phyloP scores from a whole-genome alignment of 1,139 yeast genomes.

The Geotrichum europaeum region DNA sequence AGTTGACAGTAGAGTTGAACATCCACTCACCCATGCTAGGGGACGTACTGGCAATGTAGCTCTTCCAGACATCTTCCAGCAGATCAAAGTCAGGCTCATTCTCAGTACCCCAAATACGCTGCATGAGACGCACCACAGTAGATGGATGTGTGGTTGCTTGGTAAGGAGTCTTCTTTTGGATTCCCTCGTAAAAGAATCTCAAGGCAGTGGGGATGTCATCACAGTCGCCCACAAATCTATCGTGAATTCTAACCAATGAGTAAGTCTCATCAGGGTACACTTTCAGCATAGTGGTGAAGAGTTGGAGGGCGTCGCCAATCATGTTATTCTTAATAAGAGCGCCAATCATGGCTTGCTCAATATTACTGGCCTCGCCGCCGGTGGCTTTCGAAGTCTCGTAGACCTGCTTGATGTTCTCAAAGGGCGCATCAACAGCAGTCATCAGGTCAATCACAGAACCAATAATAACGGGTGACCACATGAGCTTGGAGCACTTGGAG shows the following conservation, averaged over 20 bases:
- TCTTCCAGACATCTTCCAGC: conserved; percentile 51
- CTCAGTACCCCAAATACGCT: conserved; percentile 54
- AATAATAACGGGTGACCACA: conserved; percentile 51
- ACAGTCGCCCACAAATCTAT: conserved; percentile 76
- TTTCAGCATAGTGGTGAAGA: conserved; percentile 42
- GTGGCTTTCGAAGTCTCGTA: conserved; percentile 41
- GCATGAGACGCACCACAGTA: conserved; percentile 59
- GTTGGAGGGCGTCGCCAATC: conserved; percentile 45
- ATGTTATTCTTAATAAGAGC: conserved; percentile 51
- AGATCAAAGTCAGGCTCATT: conserved; percentile 34
- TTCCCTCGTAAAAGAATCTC: conserved; percentile 67
- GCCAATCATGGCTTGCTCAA: conserved; percentile 55
- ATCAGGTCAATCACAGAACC: conserved; percentile 69
- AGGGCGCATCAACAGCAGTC: conserved; percentile 51
- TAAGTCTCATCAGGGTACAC: conserved; percentile 35
- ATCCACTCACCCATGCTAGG: conserved; percentile 58
- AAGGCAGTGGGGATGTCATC: conserved; percentile 67
- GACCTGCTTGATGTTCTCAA: conserved; percentile 51
- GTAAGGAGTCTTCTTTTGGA: conserved; percentile 64
- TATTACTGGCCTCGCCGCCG: conserved; percentile 37
- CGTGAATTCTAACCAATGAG: conserved; percentile 59
- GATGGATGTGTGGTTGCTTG: conserved; percentile 68
- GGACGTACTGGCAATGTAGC: conserved; percentile 63
- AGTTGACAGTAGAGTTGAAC: conserved; percentile 61
- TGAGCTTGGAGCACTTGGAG: conserved; percentile 12